Evolutionary conservation across 2,329 filamentous ascomycete genomes (phyloP).

Genomic region (Penicillium sp.): DNA sequence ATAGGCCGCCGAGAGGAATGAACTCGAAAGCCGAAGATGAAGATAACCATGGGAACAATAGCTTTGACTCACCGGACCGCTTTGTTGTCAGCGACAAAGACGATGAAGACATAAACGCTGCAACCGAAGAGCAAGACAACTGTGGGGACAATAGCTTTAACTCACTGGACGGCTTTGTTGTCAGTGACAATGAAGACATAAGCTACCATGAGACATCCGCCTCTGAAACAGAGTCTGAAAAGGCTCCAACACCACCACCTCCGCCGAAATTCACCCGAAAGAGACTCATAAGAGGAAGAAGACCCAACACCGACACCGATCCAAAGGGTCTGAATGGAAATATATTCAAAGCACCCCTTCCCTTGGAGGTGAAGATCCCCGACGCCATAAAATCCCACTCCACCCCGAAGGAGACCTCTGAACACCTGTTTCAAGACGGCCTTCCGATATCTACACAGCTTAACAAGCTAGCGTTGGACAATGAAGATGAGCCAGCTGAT

Average conservation of each 20-base stretch:
- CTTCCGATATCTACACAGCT: constrained; percentile 22
- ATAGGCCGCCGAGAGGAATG: constrained; percentile 14
- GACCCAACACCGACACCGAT: constrained; percentile 20
- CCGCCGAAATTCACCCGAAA: constrained; percentile 24
- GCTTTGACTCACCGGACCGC: constrained; percentile 38
- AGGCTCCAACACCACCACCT: constrained; percentile 16
- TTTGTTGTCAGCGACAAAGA: constrained; percentile 39
- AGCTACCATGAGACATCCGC: constrained; percentile 34
- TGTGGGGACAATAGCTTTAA: constrained; percentile 31
- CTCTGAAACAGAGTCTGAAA: constrained; percentile 27
- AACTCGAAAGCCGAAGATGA: constrained; percentile 23
- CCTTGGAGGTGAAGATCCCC: constrained; percentile 21
- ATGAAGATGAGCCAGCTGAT: constrained; percentile 18
- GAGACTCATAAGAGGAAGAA: constrained; percentile 35
- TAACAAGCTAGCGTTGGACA: constrained; percentile 18
- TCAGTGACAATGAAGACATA: constrained; percentile 38
- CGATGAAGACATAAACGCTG: constrained; percentile 30
- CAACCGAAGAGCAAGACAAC: constrained; percentile 24
- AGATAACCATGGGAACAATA: constrained; percentile 26
- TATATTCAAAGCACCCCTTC: constrained; percentile 11
- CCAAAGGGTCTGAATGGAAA: constrained; percentile 9
- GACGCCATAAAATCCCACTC: constrained; percentile 15
- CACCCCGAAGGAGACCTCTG: constrained; percentile 12
- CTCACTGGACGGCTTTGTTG: constrained; percentile 41
- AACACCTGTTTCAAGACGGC: constrained; percentile 21